These are phyloP conservation scores for Laburnicola sp. DNA, from an alignment of 2,329 filamentous ascomycete species.

Conservation along the genomic window DNA sequence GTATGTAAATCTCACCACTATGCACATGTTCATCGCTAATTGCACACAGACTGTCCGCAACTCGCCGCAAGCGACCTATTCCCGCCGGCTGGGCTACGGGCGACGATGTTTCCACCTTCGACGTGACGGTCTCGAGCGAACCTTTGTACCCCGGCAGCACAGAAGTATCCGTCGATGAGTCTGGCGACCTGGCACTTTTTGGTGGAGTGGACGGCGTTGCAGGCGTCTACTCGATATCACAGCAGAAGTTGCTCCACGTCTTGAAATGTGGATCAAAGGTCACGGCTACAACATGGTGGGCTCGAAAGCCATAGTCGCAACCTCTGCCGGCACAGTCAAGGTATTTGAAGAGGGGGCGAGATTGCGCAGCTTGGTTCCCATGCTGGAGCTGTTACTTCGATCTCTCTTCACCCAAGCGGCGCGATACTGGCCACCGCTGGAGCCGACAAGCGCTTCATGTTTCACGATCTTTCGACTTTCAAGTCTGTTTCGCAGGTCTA, in stretches of 20 bases:
- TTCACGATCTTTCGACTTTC: constrained; percentile 76
- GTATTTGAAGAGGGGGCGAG: constrained; percentile 72
- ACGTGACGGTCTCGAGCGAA: constrained; percentile 57
- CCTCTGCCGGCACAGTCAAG: constrained; percentile 76
- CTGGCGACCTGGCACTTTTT: constrained; percentile 69
- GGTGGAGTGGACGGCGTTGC: constrained; percentile 75
- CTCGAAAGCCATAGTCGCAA: constrained; percentile 71
- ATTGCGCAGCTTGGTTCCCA: constrained; percentile 75
- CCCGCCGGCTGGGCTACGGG: constrained; percentile 82
- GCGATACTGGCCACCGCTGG: constrained; percentile 85
- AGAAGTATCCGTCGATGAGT: constrained; percentile 60
- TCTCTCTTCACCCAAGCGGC: constrained; percentile 81
- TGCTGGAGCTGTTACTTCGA: constrained; percentile 74
- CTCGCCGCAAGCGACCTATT: constrained; percentile 83
- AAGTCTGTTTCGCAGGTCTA: constrained; percentile 77
- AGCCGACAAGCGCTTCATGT: constrained; percentile 85
- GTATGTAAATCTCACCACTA: constrained; percentile 55
- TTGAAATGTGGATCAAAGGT: constrained; percentile 67
- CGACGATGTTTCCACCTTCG: constrained; percentile 68
- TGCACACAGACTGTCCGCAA: constrained; percentile 72
- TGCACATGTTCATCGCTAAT: constrained; percentile 23
- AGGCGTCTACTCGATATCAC: constrained; percentile 76
- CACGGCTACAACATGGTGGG: constrained; percentile 67
- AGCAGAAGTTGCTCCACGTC: constrained; percentile 73
- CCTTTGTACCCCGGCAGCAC: constrained; percentile 62